These are phyloP conservation scores for Orobanche coerulescens DNA, from an alignment of 257 asterid genomes.

Conservation along the genomic window DNA sequence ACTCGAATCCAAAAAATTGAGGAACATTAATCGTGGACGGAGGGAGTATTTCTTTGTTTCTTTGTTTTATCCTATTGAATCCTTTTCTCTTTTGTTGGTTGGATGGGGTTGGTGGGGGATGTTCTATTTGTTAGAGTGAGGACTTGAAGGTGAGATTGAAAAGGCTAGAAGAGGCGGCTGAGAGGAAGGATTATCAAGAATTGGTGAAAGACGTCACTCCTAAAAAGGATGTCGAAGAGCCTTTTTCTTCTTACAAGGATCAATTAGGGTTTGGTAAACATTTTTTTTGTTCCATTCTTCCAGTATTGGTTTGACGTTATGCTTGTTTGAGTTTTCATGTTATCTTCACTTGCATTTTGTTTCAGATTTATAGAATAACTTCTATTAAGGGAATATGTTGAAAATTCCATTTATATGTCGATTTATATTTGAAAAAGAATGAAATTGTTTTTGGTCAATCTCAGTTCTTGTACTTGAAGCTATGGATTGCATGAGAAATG, in stretches of 20 bases:
- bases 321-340: neutral
- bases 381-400: neutral
- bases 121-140: constrained; percentile 48
- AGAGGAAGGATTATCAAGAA: constrained; percentile 74
- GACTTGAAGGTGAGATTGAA: constrained; percentile 65
- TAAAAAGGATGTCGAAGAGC: constrained; percentile 52
- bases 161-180: constrained; percentile 66
- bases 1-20: too few species aligned
- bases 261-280: constrained; percentile 80
- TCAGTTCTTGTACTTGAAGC: neutral
- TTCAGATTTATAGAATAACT: neutral
- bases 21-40: too few species aligned
- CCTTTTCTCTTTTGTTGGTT: neutral
- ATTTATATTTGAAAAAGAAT: neutral
- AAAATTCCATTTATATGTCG: neutral
- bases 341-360: neutral
- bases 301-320: neutral
- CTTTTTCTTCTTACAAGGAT: constrained; percentile 93
- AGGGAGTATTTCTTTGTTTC: neutral
- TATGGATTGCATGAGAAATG: neutral
- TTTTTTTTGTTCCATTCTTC: neutral
- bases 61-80: neutral
- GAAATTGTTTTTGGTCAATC: neutral
- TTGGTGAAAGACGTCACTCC: constrained; percentile 90
- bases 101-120: too few species aligned